Conservation (phyloP, 257 asterid species). For the Gynochthodes officinalis region DNA sequence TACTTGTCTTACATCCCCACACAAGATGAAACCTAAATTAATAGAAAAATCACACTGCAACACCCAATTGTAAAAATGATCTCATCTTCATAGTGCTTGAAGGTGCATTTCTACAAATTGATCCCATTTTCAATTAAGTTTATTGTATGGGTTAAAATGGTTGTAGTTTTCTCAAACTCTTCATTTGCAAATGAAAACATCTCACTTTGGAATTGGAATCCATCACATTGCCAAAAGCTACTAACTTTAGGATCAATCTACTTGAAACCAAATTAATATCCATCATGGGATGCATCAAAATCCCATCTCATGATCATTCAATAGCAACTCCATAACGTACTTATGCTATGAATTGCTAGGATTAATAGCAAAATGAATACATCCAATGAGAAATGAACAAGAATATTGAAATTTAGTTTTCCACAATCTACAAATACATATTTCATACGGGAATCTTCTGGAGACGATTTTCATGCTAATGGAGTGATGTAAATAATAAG, state of each 20-base stretch:
- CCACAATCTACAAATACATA: neutral
- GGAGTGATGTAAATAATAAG: neutral
- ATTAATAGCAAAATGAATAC: neutral
- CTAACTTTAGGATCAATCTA: neutral
- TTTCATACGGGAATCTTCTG: neutral
- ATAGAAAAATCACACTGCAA: neutral
- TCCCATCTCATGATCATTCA: neutral
- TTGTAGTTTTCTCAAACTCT: neutral
- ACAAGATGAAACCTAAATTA: neutral
- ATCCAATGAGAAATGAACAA: neutral
- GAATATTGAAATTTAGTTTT: neutral
- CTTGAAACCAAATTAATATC: neutral
- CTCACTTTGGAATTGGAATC: neutral
- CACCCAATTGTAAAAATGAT: neutral
- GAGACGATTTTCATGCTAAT: neutral
- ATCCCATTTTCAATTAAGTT: neutral
- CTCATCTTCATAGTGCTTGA: neutral
- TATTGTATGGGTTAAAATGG: neutral
- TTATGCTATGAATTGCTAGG: neutral
- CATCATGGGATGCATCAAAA: neutral
- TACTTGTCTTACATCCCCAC: neutral
- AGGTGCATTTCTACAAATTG: neutral
- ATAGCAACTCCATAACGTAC: neutral
- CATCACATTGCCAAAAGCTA: neutral
- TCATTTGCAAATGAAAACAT: neutral